These are phyloP conservation scores for Solanum arcanum DNA, from an alignment of 257 asterid species.

Conservation along the genomic window DNA sequence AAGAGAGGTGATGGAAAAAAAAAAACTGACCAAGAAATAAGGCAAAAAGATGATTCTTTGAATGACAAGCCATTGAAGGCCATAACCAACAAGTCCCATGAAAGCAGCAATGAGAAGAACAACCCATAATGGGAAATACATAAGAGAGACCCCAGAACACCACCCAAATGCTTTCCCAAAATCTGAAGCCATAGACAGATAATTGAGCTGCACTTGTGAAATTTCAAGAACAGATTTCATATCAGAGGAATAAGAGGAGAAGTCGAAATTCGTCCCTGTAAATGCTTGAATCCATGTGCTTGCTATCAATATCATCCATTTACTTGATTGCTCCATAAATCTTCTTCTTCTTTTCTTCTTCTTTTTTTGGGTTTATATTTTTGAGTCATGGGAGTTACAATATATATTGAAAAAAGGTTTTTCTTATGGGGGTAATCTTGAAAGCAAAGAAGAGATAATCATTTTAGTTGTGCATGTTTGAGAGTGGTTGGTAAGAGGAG, in stretches of 20 bases:
- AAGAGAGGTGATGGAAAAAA: not conserved
- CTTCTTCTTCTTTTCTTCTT: not conserved
- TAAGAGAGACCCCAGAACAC: conserved; percentile 46
- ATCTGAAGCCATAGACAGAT: conserved; percentile 50
- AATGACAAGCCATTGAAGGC: conserved; percentile 51
- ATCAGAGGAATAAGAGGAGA: conserved; percentile 42
- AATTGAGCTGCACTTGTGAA: conserved; percentile 56
- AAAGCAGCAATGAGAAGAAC: conserved; percentile 40
- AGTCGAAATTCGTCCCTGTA: conserved; percentile 53
- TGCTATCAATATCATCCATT: conserved; percentile 50
- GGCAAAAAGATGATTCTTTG: conserved; percentile 32
- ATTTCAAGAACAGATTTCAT: conserved; percentile 33
- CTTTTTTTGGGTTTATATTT: not conserved
- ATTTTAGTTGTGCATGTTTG: not conserved
- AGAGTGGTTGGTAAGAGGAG: not conserved
- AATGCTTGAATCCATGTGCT: conserved; percentile 62
- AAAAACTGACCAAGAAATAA: conserved; percentile 32
- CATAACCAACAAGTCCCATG: conserved; percentile 54
- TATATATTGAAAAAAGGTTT: not conserved
- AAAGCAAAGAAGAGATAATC: not conserved
- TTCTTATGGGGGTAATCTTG: not conserved
- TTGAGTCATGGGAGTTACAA: not conserved
- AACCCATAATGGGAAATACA: conserved; percentile 34
- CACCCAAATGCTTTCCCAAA: conserved; percentile 65
- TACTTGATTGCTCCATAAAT: conserved; percentile 23